These are phyloP conservation scores for Yamadazyma epiphylla DNA, from an alignment of 1,139 yeast genomes.

Conservation along the genomic window DNA sequence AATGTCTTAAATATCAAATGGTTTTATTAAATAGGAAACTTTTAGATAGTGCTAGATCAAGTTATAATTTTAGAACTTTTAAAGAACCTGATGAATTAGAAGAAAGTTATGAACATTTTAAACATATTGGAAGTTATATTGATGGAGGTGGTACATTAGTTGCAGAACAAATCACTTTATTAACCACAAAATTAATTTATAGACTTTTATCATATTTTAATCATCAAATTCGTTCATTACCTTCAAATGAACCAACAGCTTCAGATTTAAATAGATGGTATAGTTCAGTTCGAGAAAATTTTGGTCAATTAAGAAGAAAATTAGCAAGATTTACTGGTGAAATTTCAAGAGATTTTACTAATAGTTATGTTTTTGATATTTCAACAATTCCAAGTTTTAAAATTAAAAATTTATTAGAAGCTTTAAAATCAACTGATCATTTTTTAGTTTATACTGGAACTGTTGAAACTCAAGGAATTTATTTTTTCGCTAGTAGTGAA, in stretches of 20 bases:
- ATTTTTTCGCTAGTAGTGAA: conserved; percentile 65
- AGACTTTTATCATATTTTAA: conserved; percentile 69
- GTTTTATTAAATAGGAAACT: conserved; percentile 71
- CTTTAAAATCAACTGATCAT: conserved; percentile 63
- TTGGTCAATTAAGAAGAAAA: conserved; percentile 82
- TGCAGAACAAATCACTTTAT: conserved; percentile 67
- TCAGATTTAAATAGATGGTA: conserved; percentile 77
- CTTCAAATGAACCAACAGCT: conserved; percentile 40
- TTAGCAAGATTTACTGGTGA: conserved; percentile 72
- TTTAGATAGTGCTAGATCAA: conserved; percentile 67
- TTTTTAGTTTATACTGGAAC: conserved; percentile 75
- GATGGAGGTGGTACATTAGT: conserved; percentile 85
- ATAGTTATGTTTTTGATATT: conserved; percentile 67
- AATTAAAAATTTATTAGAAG: conserved; percentile 52
- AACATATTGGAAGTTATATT: conserved; percentile 65
- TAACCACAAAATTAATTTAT: conserved; percentile 65
- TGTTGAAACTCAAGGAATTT: conserved; percentile 71
- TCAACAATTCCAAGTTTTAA: conserved; percentile 45
- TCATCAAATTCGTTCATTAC: conserved; percentile 67
- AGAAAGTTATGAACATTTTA: conserved; percentile 72
- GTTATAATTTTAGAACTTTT: conserved; percentile 70
- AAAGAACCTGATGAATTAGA: conserved; percentile 90
- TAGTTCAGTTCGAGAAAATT: conserved; percentile 76
- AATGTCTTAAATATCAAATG: conserved; percentile 72
- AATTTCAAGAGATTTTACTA: conserved; percentile 69